These are phyloP conservation scores for Bruguiera parviflora DNA, from an alignment of 345 rosid species.

Conservation along the genomic window DNA sequence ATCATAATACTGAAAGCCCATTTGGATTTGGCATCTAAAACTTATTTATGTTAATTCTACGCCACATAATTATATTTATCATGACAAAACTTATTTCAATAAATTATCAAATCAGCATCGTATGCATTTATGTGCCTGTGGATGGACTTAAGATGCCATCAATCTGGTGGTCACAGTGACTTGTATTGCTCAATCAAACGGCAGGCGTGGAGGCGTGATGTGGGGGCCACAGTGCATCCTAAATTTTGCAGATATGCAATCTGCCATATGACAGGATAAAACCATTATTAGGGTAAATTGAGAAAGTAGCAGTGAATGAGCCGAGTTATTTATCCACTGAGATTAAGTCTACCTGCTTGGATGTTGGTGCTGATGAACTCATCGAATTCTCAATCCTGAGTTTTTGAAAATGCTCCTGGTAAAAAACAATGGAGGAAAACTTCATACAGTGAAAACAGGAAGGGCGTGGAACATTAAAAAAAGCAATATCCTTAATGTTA, in stretches of 20 bases:
- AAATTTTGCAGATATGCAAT: conserved; percentile 63
- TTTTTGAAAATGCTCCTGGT: conserved; percentile 85
- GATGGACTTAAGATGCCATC: background rate
- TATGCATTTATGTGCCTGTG: background rate
- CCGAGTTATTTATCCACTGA: background rate
- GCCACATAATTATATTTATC: too few relatives aligned
- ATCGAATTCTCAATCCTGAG: conserved; percentile 79
- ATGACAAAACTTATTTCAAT: too few relatives aligned
- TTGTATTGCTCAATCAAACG: conserved; percentile 88
- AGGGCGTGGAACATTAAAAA: too few relatives aligned
- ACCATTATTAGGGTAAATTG: background rate
- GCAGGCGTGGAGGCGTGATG: conserved; percentile 92
- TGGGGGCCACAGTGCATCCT: conserved; percentile 76
- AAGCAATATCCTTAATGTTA: background rate
- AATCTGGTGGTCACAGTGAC: conserved; percentile 41
- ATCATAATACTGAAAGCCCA: too few relatives aligned
- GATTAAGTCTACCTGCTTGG: conserved; percentile 59
- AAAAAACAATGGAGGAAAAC: conserved; percentile 2
- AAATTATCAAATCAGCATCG: too few relatives aligned
- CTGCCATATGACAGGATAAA: conserved; percentile 31
- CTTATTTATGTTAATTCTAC: too few relatives aligned
- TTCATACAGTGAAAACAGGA: background rate
- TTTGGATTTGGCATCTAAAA: too few relatives aligned
- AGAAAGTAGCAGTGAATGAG: background rate
- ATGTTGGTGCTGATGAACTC: conserved; percentile 71